phyloP scores from a whole-genome alignment of 495 filamentous ascomycete species.

The Aspergillus sparsus region DNA sequence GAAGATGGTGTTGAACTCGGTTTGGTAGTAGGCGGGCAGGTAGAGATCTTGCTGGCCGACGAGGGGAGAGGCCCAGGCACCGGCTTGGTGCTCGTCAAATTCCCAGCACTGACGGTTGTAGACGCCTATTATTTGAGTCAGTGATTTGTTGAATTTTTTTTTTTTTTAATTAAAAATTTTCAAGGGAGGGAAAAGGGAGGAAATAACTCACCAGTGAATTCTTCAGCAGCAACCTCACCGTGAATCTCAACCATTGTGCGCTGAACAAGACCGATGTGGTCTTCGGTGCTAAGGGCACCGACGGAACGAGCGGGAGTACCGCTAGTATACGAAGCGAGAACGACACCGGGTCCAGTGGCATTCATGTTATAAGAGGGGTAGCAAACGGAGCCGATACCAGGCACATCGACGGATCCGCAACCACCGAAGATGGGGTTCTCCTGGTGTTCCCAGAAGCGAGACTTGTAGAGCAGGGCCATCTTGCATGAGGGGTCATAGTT shows the following conservation, averaged over 20 bases:
- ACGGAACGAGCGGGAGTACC: constrained; percentile 47
- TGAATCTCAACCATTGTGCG: constrained; percentile 63
- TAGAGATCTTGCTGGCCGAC: constrained; percentile 66
- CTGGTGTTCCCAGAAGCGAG: constrained; percentile 70
- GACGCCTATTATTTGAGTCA: constrained; percentile 24
- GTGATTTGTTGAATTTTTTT: neutral
- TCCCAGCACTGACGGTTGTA: constrained; percentile 62
- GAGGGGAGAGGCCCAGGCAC: constrained; percentile 56
- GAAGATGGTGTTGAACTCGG: constrained; percentile 66
- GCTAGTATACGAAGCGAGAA: constrained; percentile 60
- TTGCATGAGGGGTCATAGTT: constrained; percentile 64
- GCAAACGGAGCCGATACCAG: constrained; percentile 59
- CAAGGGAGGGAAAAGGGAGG: neutral
- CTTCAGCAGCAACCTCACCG: constrained; percentile 53
- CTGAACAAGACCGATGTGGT: constrained; percentile 57
- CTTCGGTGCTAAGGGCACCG: constrained; percentile 46
- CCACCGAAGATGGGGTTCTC: constrained; percentile 62
- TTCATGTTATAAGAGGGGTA: constrained; percentile 68
- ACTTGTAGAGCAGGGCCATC: constrained; percentile 61
- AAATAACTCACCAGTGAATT: constrained; percentile 52
- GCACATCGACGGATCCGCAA: constrained; percentile 58
- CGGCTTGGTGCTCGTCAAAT: constrained; percentile 53
- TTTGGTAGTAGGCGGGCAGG: constrained; percentile 68
- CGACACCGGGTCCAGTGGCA: constrained; percentile 58
- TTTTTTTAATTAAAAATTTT: neutral